Evolutionary conservation across 1,284 basidiomycete genomes (phyloP), one percentile per base, ranked within the genome.

Genomic region (Pyrrhoderma lamaoense): DNA sequence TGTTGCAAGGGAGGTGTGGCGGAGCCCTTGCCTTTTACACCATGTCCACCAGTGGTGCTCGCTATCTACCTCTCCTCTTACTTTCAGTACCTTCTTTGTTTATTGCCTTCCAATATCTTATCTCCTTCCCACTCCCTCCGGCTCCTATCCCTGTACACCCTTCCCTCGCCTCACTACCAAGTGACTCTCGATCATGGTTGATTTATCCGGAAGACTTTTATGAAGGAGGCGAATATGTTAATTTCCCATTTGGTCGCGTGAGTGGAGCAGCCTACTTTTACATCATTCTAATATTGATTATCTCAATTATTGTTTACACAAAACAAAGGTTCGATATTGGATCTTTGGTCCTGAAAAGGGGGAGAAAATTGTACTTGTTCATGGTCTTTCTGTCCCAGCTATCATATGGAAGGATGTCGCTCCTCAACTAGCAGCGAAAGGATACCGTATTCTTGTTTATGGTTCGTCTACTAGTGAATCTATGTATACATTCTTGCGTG

Each of bases 391-490:
- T 8, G 76, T 87, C 27, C 86, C 86, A 5, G 70, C 82, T 19
- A 77, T 87, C 45, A 74, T 88, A 48, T 89, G 84, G 83, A 80
- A 77, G 59, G 78, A 85, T 45, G 72, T 89, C 19, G 82, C 80
- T 1, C 80, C 83, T 1, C 66, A 67, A 43, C 74, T 88, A 2
- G 79, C 76, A 13, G 66, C 72, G 8, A 70, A 67, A 54, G 85
- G 85, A n/a, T 85, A 77, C 68, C 80, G 82, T 50, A 79, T 89
- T 48, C 70, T 89, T 21, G 69, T 87, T 4, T 89, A 86, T 58
- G 85, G 85, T 85, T 47, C 45, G 63, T 58, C 11, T 18, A 42
- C 36, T 36, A 38, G n/a, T n/a, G n/a, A n/a, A 31, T 21, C 22
- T 44, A 44, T 4, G 19, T 7, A 25, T 42, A 35, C 27, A 42